Evolutionary conservation across 495 filamentous ascomycete species (phyloP).

Genomic region (Tuber magnatum): DNA sequence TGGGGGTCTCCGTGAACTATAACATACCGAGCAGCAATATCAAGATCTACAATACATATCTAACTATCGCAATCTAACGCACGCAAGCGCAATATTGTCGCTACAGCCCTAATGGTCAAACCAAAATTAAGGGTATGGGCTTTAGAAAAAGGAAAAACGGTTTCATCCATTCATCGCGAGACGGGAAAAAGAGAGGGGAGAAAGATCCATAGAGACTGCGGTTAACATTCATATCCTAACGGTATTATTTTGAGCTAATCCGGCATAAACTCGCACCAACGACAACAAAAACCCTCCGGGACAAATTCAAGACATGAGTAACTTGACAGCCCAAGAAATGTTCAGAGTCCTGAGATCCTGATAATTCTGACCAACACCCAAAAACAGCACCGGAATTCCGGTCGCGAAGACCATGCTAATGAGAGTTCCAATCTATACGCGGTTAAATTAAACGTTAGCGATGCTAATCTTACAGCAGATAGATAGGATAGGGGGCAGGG

Average conservation of each 20-base stretch:
- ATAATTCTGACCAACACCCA: slow-evolving; percentile 95
- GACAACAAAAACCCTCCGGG: background rate
- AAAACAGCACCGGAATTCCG: slow-evolving; percentile 85
- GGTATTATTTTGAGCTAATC: background rate
- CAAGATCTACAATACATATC: background rate
- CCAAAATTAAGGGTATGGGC: background rate
- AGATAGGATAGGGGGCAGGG: background rate
- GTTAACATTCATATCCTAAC: background rate
- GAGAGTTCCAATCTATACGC: slow-evolving; percentile 59
- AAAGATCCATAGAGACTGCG: background rate
- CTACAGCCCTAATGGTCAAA: background rate
- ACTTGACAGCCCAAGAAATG: slow-evolving; percentile 79
- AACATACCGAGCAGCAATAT: background rate
- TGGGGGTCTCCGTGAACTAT: background rate
- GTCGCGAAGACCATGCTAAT: slow-evolving; percentile 98
- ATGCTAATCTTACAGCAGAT: background rate
- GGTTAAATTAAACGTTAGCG: slow-evolving; percentile 1
- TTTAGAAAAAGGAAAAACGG: background rate
- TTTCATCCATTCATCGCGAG: background rate
- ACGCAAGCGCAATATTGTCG: background rate
- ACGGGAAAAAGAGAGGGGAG: background rate
- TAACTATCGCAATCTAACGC: background rate
- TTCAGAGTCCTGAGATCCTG: slow-evolving; percentile 88
- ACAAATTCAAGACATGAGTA: slow-evolving; percentile 55
- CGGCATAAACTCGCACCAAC: background rate